Base-by-base conservation (phyloP, 768 basidiomycete genomes). In the Gelatoporia subvermispora region DNA sequence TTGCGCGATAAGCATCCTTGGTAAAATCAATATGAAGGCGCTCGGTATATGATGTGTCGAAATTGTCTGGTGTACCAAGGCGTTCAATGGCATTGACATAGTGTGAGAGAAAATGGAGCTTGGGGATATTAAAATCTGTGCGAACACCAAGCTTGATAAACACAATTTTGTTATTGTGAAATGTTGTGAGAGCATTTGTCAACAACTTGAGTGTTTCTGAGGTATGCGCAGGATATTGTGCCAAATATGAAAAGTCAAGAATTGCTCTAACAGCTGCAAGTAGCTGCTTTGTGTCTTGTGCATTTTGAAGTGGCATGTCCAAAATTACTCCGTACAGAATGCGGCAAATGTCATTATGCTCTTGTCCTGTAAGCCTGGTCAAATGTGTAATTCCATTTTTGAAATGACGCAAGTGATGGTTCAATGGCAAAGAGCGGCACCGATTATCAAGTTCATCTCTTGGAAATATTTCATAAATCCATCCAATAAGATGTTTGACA, bases 11-110 rank as follows among this genome's bases (percentile, higher is more conserved):
- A 3, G 66, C 68, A 39, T 67, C 61, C 49, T 76, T 73, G 0
- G 69, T 62, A 8, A 65, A 55, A 41, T 73, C 66, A 39, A 74
- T 75, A 47, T 76, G 72, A 0, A 72, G 59, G 0, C 65, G 58
- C 50, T 76, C 71, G 1, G 69, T 63, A 24, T 59, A 58, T 50
- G 74, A 62, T 1, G 72, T 75, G 48, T 71, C 68, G 53, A 60
- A 72, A 49, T 69, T 69, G 47, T 74, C 70, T 1, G 65, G 56
- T 1, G 68, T 60, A 2, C 75, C 74, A 34, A 59, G 56, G 3
- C 47, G 40, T 22, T 54, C 40, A 52, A 75, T 74, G 7, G 46
- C 34, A 1, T 46, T 10, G 1, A 49, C 13, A 52, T 72, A 75
- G 49, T 76, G 75, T 1, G 20, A 24, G 1, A 65, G 50, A 16